Evolutionary conservation across 768 basidiomycete genomes (phyloP).

Genomic region (Leccinum broughii): DNA sequence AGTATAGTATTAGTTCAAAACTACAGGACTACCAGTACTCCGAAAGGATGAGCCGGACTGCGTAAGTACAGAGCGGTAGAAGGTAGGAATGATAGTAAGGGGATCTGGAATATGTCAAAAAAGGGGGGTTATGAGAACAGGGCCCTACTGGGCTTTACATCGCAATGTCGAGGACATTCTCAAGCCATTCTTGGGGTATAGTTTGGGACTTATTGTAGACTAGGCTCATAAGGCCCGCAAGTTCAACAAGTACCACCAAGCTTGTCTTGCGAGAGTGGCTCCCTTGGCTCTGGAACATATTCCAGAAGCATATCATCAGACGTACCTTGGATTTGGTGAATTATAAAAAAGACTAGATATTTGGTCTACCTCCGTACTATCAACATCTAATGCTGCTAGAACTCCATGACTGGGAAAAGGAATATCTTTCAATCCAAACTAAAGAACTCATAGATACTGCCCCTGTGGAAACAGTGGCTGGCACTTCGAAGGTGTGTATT

Average conservation of each 20-base stretch:
- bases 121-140: too few species aligned
- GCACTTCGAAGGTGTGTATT: background rate
- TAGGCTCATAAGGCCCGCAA: background rate
- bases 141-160: background rate
- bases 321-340: background rate
- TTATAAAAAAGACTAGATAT: background rate
- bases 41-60: too few species aligned
- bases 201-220: background rate
- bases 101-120: too few species aligned
- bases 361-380: background rate
- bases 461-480: background rate
- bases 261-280: background rate
- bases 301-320: background rate
- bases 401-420: background rate
- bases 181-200: background rate
- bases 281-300: background rate
- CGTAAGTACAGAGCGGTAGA: too few species aligned
- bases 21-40: too few species aligned
- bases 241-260: background rate
- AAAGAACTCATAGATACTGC: background rate
- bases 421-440: background rate
- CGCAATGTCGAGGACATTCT: background rate
- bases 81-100: too few species aligned
- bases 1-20: too few species aligned
- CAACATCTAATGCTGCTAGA: background rate